A percentile compares a stretch with the other conserved stretches of the same genome.
Evolutionary conservation across 2,329 filamentous ascomycete genomes (phyloP).

Genomic region (Grosmannia penicillata): DNA sequence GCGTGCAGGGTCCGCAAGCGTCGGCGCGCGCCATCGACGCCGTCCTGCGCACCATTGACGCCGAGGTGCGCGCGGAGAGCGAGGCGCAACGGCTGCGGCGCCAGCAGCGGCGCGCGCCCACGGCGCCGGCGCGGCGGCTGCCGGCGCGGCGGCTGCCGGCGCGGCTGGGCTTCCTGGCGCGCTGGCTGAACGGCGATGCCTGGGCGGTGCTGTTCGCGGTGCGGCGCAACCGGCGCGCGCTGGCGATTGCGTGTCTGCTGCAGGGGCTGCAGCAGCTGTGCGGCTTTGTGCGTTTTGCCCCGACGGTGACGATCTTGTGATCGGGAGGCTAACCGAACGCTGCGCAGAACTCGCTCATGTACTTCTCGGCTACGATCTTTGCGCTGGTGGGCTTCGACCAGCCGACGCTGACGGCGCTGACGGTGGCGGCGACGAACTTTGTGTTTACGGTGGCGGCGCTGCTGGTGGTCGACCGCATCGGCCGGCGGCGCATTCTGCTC

Average conservation of each 20-base stretch:
- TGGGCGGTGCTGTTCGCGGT: slow-evolving; percentile 40
- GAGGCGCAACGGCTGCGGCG: slow-evolving; percentile 32
- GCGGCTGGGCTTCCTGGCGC: not conserved
- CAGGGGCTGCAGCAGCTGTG: slow-evolving; percentile 82
- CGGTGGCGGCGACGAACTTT: slow-evolving; percentile 70
- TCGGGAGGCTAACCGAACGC: too few relatives aligned
- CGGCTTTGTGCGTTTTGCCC: slow-evolving; percentile 49
- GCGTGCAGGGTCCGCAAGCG: slow-evolving; percentile 30
- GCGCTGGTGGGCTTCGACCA: slow-evolving; percentile 61
- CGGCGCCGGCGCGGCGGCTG: not conserved
- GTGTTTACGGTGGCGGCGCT: slow-evolving; percentile 64
- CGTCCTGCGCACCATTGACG: slow-evolving; percentile 55
- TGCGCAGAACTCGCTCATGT: slow-evolving; percentile 86
- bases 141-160: slow-evolving; percentile 11
- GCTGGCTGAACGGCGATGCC: slow-evolving; percentile 25
- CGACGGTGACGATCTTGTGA: too few relatives aligned
- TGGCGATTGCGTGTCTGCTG: slow-evolving; percentile 73
- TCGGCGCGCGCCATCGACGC: slow-evolving; percentile 16
- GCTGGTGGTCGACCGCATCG: slow-evolving; percentile 62
- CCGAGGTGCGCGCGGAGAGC: slow-evolving; percentile 56
- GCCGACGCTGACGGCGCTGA: slow-evolving; percentile 66
- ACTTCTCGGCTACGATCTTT: slow-evolving; percentile 76
- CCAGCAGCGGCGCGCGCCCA: not conserved
- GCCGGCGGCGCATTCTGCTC: slow-evolving; percentile 65
- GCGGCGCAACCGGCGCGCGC: slow-evolving; percentile 54